phyloP scores from a whole-genome alignment of 345 rosid species.

The Syzygium oleosum region DNA sequence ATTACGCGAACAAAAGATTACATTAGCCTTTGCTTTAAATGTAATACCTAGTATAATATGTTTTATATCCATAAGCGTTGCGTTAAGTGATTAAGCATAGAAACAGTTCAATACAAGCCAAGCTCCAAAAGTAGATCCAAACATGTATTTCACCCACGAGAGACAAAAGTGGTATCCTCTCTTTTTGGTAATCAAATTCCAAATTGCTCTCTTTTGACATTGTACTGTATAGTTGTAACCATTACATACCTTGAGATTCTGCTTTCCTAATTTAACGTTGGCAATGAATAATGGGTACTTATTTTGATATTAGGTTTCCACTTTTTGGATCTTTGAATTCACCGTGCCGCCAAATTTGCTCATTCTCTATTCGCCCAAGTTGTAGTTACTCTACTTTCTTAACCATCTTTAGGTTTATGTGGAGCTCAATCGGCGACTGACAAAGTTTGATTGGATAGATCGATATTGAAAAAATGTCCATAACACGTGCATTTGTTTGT shows the following conservation, averaged over 20 bases:
- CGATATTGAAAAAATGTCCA: background rate
- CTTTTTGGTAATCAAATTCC: background rate
- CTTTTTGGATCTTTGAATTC: background rate
- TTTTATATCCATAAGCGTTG: too few relatives aligned
- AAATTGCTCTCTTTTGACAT: background rate
- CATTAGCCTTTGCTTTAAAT: too few relatives aligned
- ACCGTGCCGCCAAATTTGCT: background rate
- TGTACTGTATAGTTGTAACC: background rate
- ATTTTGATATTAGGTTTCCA: background rate
- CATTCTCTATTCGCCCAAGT: background rate
- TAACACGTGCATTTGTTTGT: background rate
- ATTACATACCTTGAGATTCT: background rate
- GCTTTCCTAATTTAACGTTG: background rate
- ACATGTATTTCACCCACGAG: background rate
- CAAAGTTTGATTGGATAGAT: background rate
- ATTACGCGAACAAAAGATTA: background rate
- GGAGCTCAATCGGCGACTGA: background rate
- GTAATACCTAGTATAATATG: too few relatives aligned
- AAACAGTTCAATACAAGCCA: background rate
- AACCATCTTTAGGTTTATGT: background rate
- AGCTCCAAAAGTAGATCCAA: background rate
- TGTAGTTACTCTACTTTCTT: background rate
- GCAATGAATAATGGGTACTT: background rate
- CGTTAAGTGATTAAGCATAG: too few relatives aligned
- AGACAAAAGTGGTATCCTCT: background rate